phyloP scores from a whole-genome alignment of 2,329 filamentous ascomycete genomes.

The Penicillium sumatraense region DNA sequence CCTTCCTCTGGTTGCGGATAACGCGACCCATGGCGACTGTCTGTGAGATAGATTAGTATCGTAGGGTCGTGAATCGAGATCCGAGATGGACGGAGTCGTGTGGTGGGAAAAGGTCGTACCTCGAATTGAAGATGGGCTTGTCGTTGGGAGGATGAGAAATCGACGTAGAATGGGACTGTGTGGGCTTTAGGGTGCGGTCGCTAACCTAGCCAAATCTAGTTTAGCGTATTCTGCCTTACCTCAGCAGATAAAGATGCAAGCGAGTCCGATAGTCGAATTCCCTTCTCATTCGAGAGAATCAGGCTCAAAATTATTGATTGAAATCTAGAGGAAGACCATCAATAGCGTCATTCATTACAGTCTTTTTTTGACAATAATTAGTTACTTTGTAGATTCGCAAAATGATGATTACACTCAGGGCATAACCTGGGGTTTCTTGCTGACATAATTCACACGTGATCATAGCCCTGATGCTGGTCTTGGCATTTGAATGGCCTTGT shows the following conservation, averaged over 20 bases:
- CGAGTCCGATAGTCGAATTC: neutral
- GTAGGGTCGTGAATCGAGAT: slow-evolving; percentile 30
- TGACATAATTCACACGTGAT: neutral
- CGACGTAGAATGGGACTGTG: slow-evolving; percentile 44
- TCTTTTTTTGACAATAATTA: neutral
- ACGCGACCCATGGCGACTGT: slow-evolving; percentile 67
- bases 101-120: slow-evolving; percentile 45
- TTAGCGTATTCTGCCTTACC: too few relatives aligned
- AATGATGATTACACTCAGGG: neutral
- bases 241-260: too few relatives aligned
- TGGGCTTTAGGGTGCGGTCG: slow-evolving; percentile 52
- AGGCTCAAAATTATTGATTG: too few relatives aligned
- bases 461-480: neutral
- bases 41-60: slow-evolving; percentile 45
- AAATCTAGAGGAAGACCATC: too few relatives aligned
- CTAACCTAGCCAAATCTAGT: too few relatives aligned
- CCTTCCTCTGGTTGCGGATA: slow-evolving; percentile 78
- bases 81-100: slow-evolving; percentile 28
- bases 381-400: neutral
- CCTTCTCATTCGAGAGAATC: neutral
- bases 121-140: slow-evolving; percentile 50
- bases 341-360: too few relatives aligned
- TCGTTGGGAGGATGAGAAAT: slow-evolving; percentile 49
- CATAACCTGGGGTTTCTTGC: neutral
- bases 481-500: neutral